Conservation (phyloP, 2,329 filamentous ascomycete species). For the Cytospora paraplurivora region DNA sequence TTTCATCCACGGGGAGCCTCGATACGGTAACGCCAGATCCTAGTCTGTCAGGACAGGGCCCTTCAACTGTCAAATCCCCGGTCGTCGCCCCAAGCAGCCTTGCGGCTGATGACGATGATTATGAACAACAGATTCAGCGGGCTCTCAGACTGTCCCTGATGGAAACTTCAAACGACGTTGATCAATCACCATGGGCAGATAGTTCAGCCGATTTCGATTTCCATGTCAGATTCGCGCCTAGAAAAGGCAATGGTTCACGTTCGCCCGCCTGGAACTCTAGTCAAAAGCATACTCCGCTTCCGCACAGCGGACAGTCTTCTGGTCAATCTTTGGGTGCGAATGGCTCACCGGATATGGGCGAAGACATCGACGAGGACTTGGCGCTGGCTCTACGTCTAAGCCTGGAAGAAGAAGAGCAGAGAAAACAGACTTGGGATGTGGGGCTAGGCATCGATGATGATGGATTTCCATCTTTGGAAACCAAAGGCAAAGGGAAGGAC, state of each 20-base stretch:
- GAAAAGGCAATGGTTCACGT: constrained; percentile 42
- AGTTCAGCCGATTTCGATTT: constrained; percentile 55
- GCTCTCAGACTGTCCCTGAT: constrained; percentile 64
- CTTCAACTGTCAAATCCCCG: constrained; percentile 29
- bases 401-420: constrained; percentile 54
- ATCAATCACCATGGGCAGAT: constrained; percentile 47
- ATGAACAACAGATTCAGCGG: constrained; percentile 63
- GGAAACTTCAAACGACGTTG: constrained; percentile 54
- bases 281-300: constrained; percentile 37
- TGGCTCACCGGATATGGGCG: constrained; percentile 29
- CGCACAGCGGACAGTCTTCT: constrained; percentile 30
- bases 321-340: constrained; percentile 23
- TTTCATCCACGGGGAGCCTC: constrained; percentile 45
- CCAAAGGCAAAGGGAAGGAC: constrained; percentile 48
- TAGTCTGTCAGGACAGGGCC: constrained; percentile 48
- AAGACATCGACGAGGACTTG: constrained; percentile 54
- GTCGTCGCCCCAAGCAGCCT: constrained; percentile 30
- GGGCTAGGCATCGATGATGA: constrained; percentile 33
- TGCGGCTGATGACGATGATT: constrained; percentile 50
- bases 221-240: constrained; percentile 51
- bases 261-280: constrained; percentile 40
- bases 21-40: constrained; percentile 59
- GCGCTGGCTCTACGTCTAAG: constrained; percentile 63
- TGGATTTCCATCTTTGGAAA: constrained; percentile 38
- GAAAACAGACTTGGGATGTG: constrained; percentile 32